phyloP scores from a whole-genome alignment of 2,329 filamentous ascomycete species.

The Colletotrichum cuscutae region DNA sequence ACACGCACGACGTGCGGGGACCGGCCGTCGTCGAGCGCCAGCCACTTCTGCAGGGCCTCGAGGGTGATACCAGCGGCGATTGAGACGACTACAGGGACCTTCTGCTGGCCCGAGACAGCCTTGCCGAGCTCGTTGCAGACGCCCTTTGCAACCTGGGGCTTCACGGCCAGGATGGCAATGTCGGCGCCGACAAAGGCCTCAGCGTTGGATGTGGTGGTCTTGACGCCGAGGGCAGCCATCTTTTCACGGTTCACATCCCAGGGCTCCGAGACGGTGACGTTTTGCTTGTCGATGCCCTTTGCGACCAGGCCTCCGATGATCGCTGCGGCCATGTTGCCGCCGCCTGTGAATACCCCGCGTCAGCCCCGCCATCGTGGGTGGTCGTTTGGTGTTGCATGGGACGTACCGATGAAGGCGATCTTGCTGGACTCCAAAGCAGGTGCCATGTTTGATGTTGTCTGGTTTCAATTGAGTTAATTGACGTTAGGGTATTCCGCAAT shows the following conservation, averaged over 20 bases:
- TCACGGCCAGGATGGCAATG: conserved; percentile 60
- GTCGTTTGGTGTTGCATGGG: background rate
- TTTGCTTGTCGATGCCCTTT: conserved; percentile 53
- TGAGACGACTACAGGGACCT: conserved; percentile 57
- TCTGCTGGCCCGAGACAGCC: conserved; percentile 46
- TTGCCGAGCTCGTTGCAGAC: conserved; percentile 58
- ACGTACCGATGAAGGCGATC: conserved; percentile 14
- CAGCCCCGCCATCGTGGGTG: background rate
- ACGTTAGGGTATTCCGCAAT: background rate
- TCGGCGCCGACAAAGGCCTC: conserved; percentile 56
- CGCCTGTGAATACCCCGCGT: conserved; percentile 43
- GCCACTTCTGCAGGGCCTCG: conserved; percentile 51
- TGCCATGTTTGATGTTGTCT: background rate
- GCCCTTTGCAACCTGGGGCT: conserved; percentile 59
- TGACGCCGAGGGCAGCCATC: conserved; percentile 56
- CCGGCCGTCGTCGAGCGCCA: conserved; percentile 48
- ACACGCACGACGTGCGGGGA: conserved; percentile 59
- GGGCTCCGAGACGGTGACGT: conserved; percentile 61
- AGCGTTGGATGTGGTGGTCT: conserved; percentile 56
- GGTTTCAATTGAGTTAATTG: background rate
- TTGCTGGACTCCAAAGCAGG: conserved; percentile 7
- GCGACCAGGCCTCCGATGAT: conserved; percentile 60
- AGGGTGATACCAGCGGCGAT: conserved; percentile 62
- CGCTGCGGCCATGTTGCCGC: conserved; percentile 64
- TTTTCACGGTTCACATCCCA: conserved; percentile 64